Evolutionary conservation across 1,139 yeast genomes (phyloP).

Genomic region (Blastobotrys arbuscula): DNA sequence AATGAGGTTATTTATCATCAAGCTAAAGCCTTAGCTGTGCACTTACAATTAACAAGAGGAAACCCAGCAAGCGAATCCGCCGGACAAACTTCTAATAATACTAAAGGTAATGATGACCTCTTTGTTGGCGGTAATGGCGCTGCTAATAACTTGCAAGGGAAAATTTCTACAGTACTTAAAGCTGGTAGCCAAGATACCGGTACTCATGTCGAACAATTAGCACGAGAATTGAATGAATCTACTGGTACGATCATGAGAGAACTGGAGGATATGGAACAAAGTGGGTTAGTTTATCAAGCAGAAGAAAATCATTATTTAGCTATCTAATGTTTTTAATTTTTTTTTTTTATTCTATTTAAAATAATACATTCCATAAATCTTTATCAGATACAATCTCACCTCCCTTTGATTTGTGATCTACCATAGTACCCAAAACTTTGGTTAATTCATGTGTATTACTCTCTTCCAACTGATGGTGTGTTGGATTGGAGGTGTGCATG

Average conservation of each 20-base stretch:
- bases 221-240: constrained; percentile 15
- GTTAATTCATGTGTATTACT: constrained; percentile 9
- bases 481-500: constrained; percentile 5
- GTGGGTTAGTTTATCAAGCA: constrained; percentile 20
- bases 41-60: constrained; percentile 31
- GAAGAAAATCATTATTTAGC: constrained; percentile 16
- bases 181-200: constrained; percentile 13
- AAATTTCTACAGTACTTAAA: constrained; percentile 8
- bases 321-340: neutral
- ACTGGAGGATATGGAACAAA: constrained; percentile 17
- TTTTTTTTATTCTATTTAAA: constrained; percentile 9
- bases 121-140: constrained; percentile 17
- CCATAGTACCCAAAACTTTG: constrained; percentile 14
- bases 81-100: constrained; percentile 3
- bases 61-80: neutral
- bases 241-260: constrained; percentile 11
- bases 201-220: constrained; percentile 18
- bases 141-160: constrained; percentile 9
- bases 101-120: constrained; percentile 15
- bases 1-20: constrained; percentile 76
- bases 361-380: constrained; percentile 23
- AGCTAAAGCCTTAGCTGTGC: constrained; percentile 63
- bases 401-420: constrained; percentile 30
- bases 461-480: constrained; percentile 4
- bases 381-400: constrained; percentile 26